A percentile compares a stretch with the other conserved stretches of the same genome.
Evolutionary conservation across 176 grass and related monocot genomes (phyloP).

Genomic region (maize (Zea mays)): Zm-B73-REFERENCE-NAM-5.0 NC_050096.1:300171501-300172000

Average conservation of each 20-base stretch:
- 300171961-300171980: too few species aligned
- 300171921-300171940: too few species aligned
- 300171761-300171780: not conserved
- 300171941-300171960: too few species aligned
- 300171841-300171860: not conserved
- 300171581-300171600: slow-evolving; percentile 20
- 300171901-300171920: not conserved
- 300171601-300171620: not conserved
- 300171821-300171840: not conserved
- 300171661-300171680: too few species aligned
- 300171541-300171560: slow-evolving; percentile 17
- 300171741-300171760: too few species aligned
- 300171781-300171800: not conserved
- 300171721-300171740: too few species aligned
- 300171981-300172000: too few species aligned
- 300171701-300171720: too few species aligned
- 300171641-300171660: not conserved
- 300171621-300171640: not conserved
- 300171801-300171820: not conserved
- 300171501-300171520: not conserved
- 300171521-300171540: not conserved
- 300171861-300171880: not conserved
- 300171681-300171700: too few species aligned
- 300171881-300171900: not conserved
- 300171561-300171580: not conserved